These are phyloP conservation scores for Suhomyces bolitotheri DNA, from an alignment of 1,139 yeast species.

Conservation along the genomic window DNA sequence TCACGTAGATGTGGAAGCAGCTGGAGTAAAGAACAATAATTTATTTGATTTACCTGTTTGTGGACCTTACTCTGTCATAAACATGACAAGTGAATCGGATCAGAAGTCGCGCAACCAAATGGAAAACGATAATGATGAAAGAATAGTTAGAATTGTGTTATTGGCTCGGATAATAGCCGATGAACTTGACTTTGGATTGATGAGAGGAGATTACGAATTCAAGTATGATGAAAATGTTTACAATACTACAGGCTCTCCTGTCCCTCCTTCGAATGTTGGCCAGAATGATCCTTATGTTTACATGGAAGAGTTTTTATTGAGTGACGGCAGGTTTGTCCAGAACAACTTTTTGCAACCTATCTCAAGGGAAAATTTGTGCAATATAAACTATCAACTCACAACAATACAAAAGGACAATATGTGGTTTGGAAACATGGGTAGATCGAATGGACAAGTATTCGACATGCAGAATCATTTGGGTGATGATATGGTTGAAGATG, in stretches of 20 bases:
- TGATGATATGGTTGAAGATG: conserved; percentile 17
- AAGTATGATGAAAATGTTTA: conserved; percentile 37
- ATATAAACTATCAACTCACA: conserved; percentile 11
- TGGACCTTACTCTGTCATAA: conserved; percentile 50
- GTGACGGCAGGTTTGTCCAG: conserved; percentile 46
- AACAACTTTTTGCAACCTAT: conserved; percentile 43
- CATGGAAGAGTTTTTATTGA: conserved; percentile 39
- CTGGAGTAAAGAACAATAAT: conserved; percentile 57
- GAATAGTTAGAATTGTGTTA: conserved; percentile 52
- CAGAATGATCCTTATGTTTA: conserved; percentile 26
- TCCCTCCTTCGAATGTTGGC: conserved; percentile 11
- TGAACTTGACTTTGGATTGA: conserved; percentile 50
- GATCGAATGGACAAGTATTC: conserved; percentile 6
- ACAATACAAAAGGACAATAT: conserved; percentile 19
- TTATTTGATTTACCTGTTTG: conserved; percentile 67
- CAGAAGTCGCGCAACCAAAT: conserved; percentile 27
- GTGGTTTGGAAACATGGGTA: conserved; percentile 32
- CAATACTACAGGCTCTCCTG: conserved; percentile 25
- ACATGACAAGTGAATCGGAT: conserved; percentile 14
- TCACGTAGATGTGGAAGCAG: conserved; percentile 49
- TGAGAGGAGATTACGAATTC: conserved; percentile 46
- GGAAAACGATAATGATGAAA: conserved; percentile 42
- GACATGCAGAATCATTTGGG: conserved; percentile 14
- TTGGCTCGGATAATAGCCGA: conserved; percentile 54
- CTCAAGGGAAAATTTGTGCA: conserved; percentile 28